phyloP scores from a whole-genome alignment of 805 yeast genomes.

The Schwanniomyces occidentalis region DNA sequence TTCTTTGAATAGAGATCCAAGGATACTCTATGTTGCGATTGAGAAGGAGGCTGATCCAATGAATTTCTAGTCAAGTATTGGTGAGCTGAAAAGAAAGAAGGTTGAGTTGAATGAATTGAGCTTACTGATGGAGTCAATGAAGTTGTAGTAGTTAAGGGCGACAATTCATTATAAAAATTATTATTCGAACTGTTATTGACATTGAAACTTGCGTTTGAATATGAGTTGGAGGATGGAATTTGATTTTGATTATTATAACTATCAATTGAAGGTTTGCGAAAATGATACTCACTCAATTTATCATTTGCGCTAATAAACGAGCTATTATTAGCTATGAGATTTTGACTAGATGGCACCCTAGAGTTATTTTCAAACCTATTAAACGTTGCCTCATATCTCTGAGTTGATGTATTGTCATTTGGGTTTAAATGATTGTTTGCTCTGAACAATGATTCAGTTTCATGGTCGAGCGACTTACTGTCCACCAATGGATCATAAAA shows the following conservation, averaged over 20 bases:
- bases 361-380: no score
- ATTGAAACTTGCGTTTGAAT: slow-evolving; percentile 4
- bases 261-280: slow-evolving; percentile 15
- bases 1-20: slow-evolving; percentile 32
- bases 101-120: slow-evolving; percentile 43
- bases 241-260: slow-evolving; percentile 9
- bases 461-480: slow-evolving; percentile 6
- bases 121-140: slow-evolving; percentile 42
- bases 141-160: slow-evolving; percentile 46
- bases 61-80: slow-evolving; percentile 40
- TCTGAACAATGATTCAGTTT: slow-evolving; percentile 9
- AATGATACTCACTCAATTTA: slow-evolving; percentile 9
- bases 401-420: no score
- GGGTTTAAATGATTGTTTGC: no score
- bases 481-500: slow-evolving; percentile 18
- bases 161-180: slow-evolving; percentile 24
- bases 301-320: no score
- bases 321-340: no score
- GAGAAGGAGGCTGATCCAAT: slow-evolving; percentile 34
- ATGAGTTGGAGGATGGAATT: slow-evolving; percentile 1
- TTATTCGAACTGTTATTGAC: slow-evolving; percentile 4
- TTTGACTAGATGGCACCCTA: no score
- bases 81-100: slow-evolving; percentile 44
- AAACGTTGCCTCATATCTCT: no score
- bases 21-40: slow-evolving; percentile 28